Evolutionary conservation across 2,329 filamentous ascomycete genomes (phyloP).

Genomic region (Trichoderma semiorbis): DNA sequence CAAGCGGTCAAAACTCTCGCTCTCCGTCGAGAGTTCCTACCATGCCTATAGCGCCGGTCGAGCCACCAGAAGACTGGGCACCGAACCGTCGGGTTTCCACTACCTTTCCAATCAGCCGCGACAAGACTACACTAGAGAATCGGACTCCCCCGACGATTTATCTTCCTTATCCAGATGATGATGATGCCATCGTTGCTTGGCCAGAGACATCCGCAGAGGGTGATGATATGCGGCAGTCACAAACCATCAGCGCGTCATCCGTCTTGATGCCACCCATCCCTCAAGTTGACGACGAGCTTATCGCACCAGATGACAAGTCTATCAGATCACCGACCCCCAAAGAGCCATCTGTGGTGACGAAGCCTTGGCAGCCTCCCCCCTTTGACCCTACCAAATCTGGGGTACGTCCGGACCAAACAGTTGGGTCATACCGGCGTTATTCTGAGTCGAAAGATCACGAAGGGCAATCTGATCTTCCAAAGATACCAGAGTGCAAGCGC

Average conservation of each 20-base stretch:
- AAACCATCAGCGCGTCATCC: conserved; percentile 4
- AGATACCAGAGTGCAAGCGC: conserved; percentile 67
- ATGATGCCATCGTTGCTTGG: conserved; percentile 27
- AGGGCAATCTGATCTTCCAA: conserved; percentile 24
- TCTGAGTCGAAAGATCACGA: conserved; percentile 41
- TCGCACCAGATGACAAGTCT: background rate
- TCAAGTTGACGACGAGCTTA: conserved; percentile 6
- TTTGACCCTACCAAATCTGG: conserved; percentile 42
- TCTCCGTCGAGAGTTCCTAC: conserved; percentile 36
- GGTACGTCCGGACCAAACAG: conserved; percentile 36
- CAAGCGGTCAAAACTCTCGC: conserved; percentile 21
- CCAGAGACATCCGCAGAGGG: conserved; percentile 19
- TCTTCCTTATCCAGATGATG: conserved; percentile 40
- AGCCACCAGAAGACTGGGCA: conserved; percentile 4
- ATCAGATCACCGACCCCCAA: background rate
- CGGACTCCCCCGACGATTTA: conserved; percentile 22
- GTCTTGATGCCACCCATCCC: conserved; percentile 27
- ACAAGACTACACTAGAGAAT: conserved; percentile 23
- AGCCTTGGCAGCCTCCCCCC: conserved; percentile 44
- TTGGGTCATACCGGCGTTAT: conserved; percentile 50
- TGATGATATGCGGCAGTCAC: background rate
- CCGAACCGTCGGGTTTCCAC: conserved; percentile 27
- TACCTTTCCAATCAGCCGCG: conserved; percentile 31
- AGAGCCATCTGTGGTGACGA: conserved; percentile 23
- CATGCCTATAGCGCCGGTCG: conserved; percentile 29